Base-by-base conservation (phyloP, 164 flowering plant species). In the Dillenia turbinata region DNA sequence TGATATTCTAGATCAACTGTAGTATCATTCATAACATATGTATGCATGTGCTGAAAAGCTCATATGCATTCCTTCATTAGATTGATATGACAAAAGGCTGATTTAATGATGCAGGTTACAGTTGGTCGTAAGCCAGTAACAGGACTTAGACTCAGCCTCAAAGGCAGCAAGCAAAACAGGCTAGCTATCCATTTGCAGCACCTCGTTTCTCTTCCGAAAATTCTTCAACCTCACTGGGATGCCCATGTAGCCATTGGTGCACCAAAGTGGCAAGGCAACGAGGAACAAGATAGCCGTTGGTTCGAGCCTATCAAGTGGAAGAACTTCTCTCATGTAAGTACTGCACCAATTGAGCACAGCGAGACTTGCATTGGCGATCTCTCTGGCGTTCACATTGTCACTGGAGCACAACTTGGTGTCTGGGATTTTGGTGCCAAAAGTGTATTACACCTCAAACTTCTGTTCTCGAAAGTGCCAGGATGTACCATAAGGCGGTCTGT, bases 251-350 rank as follows among this genome's bases (percentile, higher is more conserved):
- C 97, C 56, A 91, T 91, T n/a, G 97, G 97, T 49, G 86, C 99
- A 50, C 96, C 97, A 16, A 87, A 77, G 73, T 94, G 96, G 99
- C 85, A 88, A 66, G 99, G 99, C 15, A 95, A 96, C 0, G 97
- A 94, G 73, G 99, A 94, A 76, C 97, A 91, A 68, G 99, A 94
- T 61, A 94, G 96, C 78, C 82, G 99, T 33, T 94, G 97, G 97
- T 91, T 91, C 56, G 99, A 94, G 72, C 96, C 97, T 0, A 88
- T 94, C 68, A 91, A 91, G 77, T 91, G 97, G 99, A 94, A 94
- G 76, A 92, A 86, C 81, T 94, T 94, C 79, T 89, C 97, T 49
- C 96, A 94, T 68, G 96, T 94, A 11, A 91, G 99, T 84, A 94
- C 99, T 2, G 88, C 99, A 26, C 99, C 99, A 5, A 85, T 94